Evolutionary conservation across 176 grass and related monocot species (phyloP), one percentile per base, ranked within the genome.

Genomic region (Eleusine coracana): DNA sequence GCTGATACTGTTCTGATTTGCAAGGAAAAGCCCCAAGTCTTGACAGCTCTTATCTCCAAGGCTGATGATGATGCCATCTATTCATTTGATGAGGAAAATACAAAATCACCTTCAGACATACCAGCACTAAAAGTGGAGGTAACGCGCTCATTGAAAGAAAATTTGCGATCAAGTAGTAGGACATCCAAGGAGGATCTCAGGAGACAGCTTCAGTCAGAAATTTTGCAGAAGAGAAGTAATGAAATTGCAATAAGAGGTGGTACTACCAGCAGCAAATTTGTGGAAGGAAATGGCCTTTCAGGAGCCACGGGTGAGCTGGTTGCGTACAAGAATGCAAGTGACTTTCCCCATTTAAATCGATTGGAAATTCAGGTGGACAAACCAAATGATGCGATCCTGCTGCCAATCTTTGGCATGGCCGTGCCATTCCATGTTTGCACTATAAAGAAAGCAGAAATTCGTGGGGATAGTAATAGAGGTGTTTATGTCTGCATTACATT

Each of bases 371-470:
- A 93, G 59, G 92, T 98, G 13, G 90, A 95, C 52, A 82, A 89
- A 66, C 91, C 91, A 77, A 93, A 95, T 27, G 95, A 98, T 59
- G 88, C 86, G 82, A 51, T 98, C 34, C 88, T 98, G 10, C 86
- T 98, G 46, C 95, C 95, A 37, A 92, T 98, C 28, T 93, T 88
- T 88, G 95, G 92, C 44, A 91, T 71, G 73, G 89, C 89, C 85
- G 88, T 93, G 42, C 90, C 90, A 34, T 98, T 98, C 76, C 95
- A 98, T 84, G 86, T 98, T 81, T 94, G 88, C 61, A 98, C 95
- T 29, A 46, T 98, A 34, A 98, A 93, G 84, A 98, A 79, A 64
- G 95, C 87, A 46, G 44, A 46, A 46, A 46, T 46, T 46, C 44
- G 44, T 46, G 44, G 44, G 44, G 44, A 46, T 46, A 11, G 8